Conservation (phyloP, 192 early-diverging fungal species). For the Mortierella alpina region DNA sequence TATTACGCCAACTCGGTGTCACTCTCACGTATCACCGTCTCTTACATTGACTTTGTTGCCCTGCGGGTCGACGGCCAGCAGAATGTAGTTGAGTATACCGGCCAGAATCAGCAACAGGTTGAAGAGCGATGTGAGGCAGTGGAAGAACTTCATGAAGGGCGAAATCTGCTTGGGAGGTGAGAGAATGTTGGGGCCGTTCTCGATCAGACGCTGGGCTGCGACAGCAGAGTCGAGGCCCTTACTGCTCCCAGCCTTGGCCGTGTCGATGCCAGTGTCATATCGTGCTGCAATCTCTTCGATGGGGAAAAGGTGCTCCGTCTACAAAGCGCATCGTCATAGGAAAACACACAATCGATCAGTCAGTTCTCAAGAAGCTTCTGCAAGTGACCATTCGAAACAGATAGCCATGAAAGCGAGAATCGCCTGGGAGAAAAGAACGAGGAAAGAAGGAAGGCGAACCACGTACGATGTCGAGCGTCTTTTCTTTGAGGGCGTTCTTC, state of each 20-base stretch:
- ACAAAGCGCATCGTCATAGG: neutral
- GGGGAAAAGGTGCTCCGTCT: conserved; percentile 61
- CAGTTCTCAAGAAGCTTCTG: neutral
- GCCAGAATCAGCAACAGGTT: conserved; percentile 88
- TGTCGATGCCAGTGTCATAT: conserved; percentile 59
- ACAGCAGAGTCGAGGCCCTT: conserved; percentile 72
- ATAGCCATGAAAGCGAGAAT: neutral
- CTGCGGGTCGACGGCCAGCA: conserved; percentile 80
- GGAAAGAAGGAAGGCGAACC: neutral
- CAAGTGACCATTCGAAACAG: neutral
- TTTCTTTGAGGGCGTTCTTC: conserved; percentile 8
- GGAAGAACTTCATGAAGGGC: conserved; percentile 78
- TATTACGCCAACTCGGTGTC: no score
- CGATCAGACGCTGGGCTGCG: conserved; percentile 69
- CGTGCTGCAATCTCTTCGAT: conserved; percentile 55
- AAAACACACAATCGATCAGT: neutral
- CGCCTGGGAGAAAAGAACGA: neutral
- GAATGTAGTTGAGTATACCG: conserved; percentile 83
- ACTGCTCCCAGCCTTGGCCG: conserved; percentile 72
- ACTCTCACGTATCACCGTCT: neutral
- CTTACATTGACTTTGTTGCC: conserved; percentile 83
- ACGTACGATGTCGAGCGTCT: conserved; percentile 43
- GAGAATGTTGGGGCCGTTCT: conserved; percentile 86
- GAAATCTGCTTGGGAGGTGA: conserved; percentile 87
- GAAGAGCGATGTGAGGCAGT: conserved; percentile 82